These are phyloP conservation scores for Phytophthora pistaciae DNA, from an alignment of 352 stramenopile genomes.

Conservation along the genomic window DNA sequence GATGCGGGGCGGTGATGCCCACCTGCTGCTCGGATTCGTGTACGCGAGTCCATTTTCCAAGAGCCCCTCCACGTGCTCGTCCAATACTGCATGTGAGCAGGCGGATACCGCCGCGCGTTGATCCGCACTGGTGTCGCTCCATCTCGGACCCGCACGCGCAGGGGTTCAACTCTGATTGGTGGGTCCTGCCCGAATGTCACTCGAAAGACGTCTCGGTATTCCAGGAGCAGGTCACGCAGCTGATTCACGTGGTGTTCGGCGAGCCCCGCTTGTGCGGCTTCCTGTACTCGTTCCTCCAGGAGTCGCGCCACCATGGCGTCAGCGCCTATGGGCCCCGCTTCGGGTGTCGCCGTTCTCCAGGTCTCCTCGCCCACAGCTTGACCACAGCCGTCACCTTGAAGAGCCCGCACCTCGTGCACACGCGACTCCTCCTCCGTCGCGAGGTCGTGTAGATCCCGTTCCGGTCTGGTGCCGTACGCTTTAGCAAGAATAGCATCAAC, in stretches of 20 bases:
- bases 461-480: neutral
- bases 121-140: too few relatives aligned
- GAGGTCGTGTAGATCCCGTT: neutral
- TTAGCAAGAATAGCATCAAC: neutral
- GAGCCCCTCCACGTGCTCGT: neutral
- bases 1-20: neutral
- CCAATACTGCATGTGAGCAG: neutral
- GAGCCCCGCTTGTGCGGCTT: neutral
- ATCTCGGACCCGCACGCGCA: too few relatives aligned
- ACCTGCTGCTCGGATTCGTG: neutral
- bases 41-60: neutral
- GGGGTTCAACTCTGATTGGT: too few relatives aligned
- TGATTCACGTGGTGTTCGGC: too few relatives aligned
- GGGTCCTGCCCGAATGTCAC: too few relatives aligned
- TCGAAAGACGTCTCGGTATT: too few relatives aligned
- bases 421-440: neutral
- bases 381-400: neutral
- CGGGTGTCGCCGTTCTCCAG: neutral
- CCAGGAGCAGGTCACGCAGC: too few relatives aligned
- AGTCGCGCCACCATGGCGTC: neutral
- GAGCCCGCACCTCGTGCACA: neutral
- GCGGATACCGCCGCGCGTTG: too few relatives aligned
- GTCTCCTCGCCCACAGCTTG: neutral
- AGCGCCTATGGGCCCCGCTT: neutral
- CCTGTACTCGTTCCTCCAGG: neutral